These are phyloP conservation scores for Galeopsis tetrahit DNA, from an alignment of 257 asterid species.

Conservation along the genomic window DNA sequence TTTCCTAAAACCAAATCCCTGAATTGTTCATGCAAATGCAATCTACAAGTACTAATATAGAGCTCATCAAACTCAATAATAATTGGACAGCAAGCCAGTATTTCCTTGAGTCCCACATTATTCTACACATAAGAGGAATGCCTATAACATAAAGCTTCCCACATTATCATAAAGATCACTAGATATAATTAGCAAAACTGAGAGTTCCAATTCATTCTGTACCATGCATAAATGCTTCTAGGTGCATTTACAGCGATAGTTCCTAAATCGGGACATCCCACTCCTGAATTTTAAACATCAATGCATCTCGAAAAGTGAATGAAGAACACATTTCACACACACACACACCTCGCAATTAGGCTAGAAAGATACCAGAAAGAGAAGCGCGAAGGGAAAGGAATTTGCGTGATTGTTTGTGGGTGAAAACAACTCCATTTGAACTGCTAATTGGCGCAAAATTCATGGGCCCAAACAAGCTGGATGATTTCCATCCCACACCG, in stretches of 20 bases:
- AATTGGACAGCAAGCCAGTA: not conserved
- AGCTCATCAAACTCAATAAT: conserved; percentile 2
- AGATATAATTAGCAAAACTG: conserved; percentile 20
- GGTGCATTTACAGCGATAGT: conserved; percentile 17
- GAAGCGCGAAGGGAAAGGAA: conserved; percentile 48
- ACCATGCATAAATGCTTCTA: conserved; percentile 14
- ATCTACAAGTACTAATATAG: not conserved
- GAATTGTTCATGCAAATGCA: not conserved
- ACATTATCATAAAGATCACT: not conserved
- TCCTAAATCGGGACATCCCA: conserved; percentile 14
- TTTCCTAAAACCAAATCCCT: not conserved
- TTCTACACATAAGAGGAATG: conserved; percentile 16
- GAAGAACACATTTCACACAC: not conserved
- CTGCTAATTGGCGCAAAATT: conserved; percentile 36
- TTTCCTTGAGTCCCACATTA: not conserved
- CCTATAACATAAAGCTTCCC: not conserved
- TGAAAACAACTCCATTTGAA: conserved; percentile 33
- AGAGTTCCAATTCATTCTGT: conserved; percentile 9
- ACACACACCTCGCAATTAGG: conserved; percentile 14
- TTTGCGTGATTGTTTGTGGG: conserved; percentile 39
- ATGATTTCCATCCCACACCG: conserved; percentile 55
- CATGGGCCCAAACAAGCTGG: conserved; percentile 55
- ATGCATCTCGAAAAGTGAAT: not conserved
- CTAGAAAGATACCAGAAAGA: conserved; percentile 48
- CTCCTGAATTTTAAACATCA: conserved; percentile 12